Percentiles rank a stretch among this genome's conserved stretches.
Evolutionary conservation across 345 rosid species (phyloP).

Genomic region (Capsella bursapastoris): DNA sequence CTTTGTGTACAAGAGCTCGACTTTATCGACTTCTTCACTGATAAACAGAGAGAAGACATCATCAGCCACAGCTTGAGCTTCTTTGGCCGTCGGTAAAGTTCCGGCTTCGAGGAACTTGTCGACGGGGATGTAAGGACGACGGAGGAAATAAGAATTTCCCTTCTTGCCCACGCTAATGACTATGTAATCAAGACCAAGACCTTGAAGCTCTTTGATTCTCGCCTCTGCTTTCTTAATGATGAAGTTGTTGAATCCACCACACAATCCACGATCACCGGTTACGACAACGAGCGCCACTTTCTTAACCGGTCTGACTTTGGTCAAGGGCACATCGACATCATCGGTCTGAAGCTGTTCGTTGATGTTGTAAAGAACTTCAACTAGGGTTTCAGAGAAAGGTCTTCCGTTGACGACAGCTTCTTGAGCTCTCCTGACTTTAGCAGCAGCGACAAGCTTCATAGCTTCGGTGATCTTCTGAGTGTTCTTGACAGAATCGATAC

Average conservation of each 20-base stretch:
- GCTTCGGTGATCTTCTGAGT: slow-evolving; percentile 99
- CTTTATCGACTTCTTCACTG: slow-evolving; percentile 94
- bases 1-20: slow-evolving; percentile 92
- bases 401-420: slow-evolving; percentile 92
- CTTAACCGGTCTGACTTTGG: slow-evolving; percentile 88
- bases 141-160: slow-evolving; percentile 76
- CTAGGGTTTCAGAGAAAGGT: slow-evolving; percentile 92
- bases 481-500: slow-evolving; percentile 83
- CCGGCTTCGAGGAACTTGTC: slow-evolving; percentile 60
- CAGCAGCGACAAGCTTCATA: slow-evolving; percentile 97
- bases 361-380: slow-evolving; percentile 92
- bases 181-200: slow-evolving; percentile 66
- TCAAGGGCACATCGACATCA: slow-evolving; percentile 81
- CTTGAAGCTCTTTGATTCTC: slow-evolving; percentile 70
- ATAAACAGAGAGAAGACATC: slow-evolving; percentile 73
- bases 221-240: slow-evolving; percentile 81
- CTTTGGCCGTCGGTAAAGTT: slow-evolving; percentile 67
- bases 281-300: slow-evolving; percentile 92
- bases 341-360: slow-evolving; percentile 91
- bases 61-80: slow-evolving; percentile 75
- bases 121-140: slow-evolving; percentile 86
- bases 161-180: slow-evolving; percentile 88
- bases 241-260: slow-evolving; percentile 78
- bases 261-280: slow-evolving; percentile 91
- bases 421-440: slow-evolving; percentile 96